Evolutionary conservation across 1,284 basidiomycete species (phyloP).

Genomic region (Cystobasidiaceae sp.): DNA sequence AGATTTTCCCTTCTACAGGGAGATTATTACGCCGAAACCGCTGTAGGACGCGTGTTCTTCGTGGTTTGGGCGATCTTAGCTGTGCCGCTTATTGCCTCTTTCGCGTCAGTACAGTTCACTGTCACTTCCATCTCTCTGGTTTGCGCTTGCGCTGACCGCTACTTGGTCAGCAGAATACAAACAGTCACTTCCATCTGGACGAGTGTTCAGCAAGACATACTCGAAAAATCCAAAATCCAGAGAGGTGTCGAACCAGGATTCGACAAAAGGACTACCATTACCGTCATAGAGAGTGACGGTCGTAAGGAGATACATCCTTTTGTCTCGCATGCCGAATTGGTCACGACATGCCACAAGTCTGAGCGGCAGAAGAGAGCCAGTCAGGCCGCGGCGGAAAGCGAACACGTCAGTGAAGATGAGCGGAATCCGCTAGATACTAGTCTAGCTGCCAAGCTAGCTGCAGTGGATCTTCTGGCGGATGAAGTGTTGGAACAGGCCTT

Average conservation of each 20-base stretch:
- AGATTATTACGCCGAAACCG: too few species aligned
- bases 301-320: conserved; percentile 41
- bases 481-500: background rate
- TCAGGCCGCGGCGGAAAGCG: too few species aligned
- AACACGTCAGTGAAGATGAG: background rate
- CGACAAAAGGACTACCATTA: background rate
- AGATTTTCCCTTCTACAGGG: too few species aligned
- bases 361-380: too few species aligned
- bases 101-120: too few species aligned
- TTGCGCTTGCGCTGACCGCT: too few species aligned
- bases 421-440: too few species aligned
- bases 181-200: conserved; percentile 1
- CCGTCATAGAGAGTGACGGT: conserved; percentile 33
- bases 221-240: conserved; percentile 17
- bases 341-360: conserved; percentile 42
- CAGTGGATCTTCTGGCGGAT: background rate
- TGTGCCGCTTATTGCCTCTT: conserved; percentile 50
- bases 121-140: too few species aligned
- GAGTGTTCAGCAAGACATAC: background rate
- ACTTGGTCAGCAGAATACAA: too few species aligned
- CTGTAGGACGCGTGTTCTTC: conserved; percentile 47
- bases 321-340: conserved; percentile 45
- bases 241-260: conserved; percentile 7
- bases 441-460: too few species aligned
- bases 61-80: conserved; percentile 49